phyloP scores from a whole-genome alignment of 148 eudicot species.

The Salicornia ramosissima region DNA sequence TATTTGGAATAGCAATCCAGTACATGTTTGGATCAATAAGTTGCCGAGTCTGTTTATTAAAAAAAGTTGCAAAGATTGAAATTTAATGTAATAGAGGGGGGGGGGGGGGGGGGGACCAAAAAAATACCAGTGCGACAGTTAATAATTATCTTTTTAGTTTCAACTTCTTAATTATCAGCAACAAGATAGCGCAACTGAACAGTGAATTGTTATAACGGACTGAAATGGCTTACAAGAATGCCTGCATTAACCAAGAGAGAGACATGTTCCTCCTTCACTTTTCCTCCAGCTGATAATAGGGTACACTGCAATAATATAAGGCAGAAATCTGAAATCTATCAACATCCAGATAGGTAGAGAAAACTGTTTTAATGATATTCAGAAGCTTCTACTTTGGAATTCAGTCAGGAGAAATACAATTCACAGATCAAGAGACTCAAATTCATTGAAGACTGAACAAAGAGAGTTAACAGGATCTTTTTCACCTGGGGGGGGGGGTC shows the following conservation, averaged over 20 bases:
- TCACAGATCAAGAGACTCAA: neutral
- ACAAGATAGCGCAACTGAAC: neutral
- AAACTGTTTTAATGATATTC: neutral
- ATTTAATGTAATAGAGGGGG: neutral
- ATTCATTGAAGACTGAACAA: neutral
- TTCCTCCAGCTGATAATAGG: constrained; percentile 67
- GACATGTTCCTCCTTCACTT: constrained; percentile 80
- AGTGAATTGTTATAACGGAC: neutral
- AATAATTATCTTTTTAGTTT: neutral
- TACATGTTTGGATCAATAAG: constrained; percentile 84
- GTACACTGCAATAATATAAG: constrained; percentile 52
- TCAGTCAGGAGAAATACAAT: neutral
- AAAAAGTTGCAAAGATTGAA: constrained; percentile 4
- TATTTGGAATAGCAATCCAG: constrained; percentile 92
- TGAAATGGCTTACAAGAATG: constrained; percentile 56
- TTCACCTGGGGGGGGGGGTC: neutral
- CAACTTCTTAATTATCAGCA: neutral
- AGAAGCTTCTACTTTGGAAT: neutral
- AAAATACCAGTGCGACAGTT: neutral
- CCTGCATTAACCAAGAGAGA: constrained; percentile 84
- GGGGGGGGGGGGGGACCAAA: neutral
- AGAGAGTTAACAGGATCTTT: neutral
- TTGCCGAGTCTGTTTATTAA: constrained; percentile 65
- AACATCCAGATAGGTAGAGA: neutral
- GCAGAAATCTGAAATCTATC: no score